These are phyloP conservation scores for Carex parvula DNA, from an alignment of 176 grass and related monocot genomes.

Conservation along the genomic window DNA sequence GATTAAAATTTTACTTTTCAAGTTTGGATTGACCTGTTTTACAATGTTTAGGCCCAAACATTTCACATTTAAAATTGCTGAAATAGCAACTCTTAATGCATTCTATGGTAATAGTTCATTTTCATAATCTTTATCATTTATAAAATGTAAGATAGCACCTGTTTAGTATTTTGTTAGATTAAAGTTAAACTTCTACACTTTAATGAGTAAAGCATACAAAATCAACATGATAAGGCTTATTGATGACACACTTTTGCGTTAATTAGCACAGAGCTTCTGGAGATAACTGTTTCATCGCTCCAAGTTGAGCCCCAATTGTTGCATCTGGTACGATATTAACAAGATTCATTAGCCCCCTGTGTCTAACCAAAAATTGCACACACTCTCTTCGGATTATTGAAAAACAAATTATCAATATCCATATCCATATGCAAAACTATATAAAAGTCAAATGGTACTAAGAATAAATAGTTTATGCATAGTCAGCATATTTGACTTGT, in stretches of 20 bases:
- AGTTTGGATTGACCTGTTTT: background rate
- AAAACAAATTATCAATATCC: background rate
- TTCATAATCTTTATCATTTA: too few relatives aligned
- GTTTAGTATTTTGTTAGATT: background rate
- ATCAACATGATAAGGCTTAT: background rate
- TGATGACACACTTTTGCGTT: background rate
- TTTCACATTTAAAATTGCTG: too few relatives aligned
- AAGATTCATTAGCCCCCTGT: background rate
- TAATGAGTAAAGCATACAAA: background rate
- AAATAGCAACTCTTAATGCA: too few relatives aligned
- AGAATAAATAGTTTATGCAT: background rate
- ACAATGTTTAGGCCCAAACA: background rate
- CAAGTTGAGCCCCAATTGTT: background rate
- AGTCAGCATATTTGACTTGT: conserved; percentile 3
- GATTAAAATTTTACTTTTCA: background rate
- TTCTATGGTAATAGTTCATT: too few relatives aligned
- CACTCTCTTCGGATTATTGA: background rate
- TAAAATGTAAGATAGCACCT: too few relatives aligned
- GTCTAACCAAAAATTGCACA: too few relatives aligned
- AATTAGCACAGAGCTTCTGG: background rate
- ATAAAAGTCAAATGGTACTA: background rate
- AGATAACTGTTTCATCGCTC: background rate
- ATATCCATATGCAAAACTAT: too few relatives aligned
- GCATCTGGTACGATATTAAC: background rate
- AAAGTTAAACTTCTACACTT: background rate